Base-by-base conservation (phyloP, 2,329 filamentous ascomycete genomes). In the Colletotrichum nymphaeae region DNA sequence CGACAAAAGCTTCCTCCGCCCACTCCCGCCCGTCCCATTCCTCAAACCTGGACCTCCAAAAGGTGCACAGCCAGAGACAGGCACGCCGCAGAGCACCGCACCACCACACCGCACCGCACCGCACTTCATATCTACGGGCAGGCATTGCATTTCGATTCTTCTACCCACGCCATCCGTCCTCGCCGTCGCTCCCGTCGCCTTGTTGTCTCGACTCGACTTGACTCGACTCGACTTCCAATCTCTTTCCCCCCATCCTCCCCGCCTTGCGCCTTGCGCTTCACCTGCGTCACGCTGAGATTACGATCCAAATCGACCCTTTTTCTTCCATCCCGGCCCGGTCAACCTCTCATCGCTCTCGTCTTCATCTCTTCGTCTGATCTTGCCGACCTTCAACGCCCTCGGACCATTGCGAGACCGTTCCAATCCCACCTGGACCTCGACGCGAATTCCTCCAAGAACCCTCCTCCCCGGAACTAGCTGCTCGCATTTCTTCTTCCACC, bases 1-100 rank as follows among this genome's bases (percentile, higher is more conserved):
- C 67, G 57, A 56, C 70, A 73, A 70, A 73, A 73, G 70, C 70
- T 73, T 73, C 67, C 59, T 56, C 60, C 60, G 14, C 67, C 70
- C 70, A 57, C 67, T 32, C 30, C 63, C 19, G 19, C 49, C 63
- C 26, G 19, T 49, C 32, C n/a, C 49, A 56, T 65, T 69, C 59
- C 46, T 69, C 59, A 59, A 69, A 16, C 42, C 28, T 19, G 37
- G 37, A 19, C 16, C 37, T 19, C 32, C 60, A 53, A 24, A 46
- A 52, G 28, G 42, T 53, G 32, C 26, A 53, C 60, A 32, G n/a
- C 37, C 37, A 42, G 37, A 42, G 37, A 42, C 5, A 42, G 37
- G 16, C 37, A 42, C 14, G 37, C 37, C 14, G 14, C 37, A 42
- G 14, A 42, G 14, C 32, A 35, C 37, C 16, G 37, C 16, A 42